Conservation (phyloP, 129 eudicot genomes). For the Saposhnikovia divaricata region DNA sequence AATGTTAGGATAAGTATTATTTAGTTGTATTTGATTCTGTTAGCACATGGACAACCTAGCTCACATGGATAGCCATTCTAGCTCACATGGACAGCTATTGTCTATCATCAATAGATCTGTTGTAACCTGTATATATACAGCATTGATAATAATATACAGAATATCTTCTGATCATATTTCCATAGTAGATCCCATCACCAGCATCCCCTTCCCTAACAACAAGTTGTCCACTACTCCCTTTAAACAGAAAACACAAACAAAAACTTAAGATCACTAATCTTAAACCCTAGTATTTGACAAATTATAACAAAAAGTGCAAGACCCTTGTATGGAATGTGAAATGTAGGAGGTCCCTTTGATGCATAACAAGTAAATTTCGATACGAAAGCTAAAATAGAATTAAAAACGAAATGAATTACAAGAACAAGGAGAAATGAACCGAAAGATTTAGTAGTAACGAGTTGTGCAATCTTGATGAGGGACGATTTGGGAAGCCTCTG, state of each 20-base stretch:
- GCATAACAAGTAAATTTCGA: background rate
- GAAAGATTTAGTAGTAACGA: slow-evolving; percentile 24
- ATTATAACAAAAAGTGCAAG: no score
- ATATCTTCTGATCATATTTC: no score
- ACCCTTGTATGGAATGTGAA: no score
- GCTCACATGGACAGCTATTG: no score
- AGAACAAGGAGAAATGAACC: slow-evolving; percentile 8
- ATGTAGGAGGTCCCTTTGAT: background rate
- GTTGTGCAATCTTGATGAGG: slow-evolving; percentile 30
- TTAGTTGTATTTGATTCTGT: no score
- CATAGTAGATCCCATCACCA: slow-evolving; percentile 72
- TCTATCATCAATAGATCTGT: no score
- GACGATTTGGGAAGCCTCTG: slow-evolving; percentile 53
- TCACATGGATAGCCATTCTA: no score
- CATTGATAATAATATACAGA: no score
- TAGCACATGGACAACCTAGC: no score
- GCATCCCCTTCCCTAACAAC: slow-evolving; percentile 75
- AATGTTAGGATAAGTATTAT: no score
- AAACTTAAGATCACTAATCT: background rate
- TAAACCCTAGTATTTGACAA: no score
- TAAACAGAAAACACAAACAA: slow-evolving; percentile 6
- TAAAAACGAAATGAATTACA: background rate
- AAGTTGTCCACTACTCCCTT: slow-evolving; percentile 57
- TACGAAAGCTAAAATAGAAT: background rate
- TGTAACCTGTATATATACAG: no score